These are phyloP conservation scores for Yamadazyma trypodendri DNA, from an alignment of 1,139 yeast species.

Conservation along the genomic window DNA sequence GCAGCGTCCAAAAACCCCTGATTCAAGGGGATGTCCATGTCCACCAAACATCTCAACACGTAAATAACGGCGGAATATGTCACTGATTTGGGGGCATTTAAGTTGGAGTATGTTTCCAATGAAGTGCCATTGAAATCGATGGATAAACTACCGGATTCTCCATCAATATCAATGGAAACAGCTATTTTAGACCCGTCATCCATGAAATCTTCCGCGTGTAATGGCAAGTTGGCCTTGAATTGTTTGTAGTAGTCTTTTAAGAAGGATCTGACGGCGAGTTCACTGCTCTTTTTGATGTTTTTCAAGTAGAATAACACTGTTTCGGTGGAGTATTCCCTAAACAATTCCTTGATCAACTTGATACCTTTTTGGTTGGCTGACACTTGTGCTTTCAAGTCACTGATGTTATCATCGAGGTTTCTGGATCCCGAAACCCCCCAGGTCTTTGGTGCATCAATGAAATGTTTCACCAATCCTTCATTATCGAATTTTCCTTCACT, in stretches of 20 bases:
- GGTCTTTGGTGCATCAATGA: conserved; percentile 51
- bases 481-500: conserved; percentile 55
- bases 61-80: conserved; percentile 44
- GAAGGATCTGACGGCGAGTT: conserved; percentile 41
- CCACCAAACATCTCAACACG: conserved; percentile 42
- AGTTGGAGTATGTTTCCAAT: conserved; percentile 38
- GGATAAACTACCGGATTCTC: conserved; percentile 43
- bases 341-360: conserved; percentile 28
- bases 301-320: conserved; percentile 41
- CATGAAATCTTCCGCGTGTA: conserved; percentile 52
- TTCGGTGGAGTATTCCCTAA: conserved; percentile 32
- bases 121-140: conserved; percentile 60
- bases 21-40: conserved; percentile 45
- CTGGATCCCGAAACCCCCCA: conserved; percentile 66
- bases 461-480: conserved; percentile 44
- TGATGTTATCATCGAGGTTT: conserved; percentile 39
- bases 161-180: conserved; percentile 42
- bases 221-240: conserved; percentile 27
- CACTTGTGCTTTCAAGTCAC: conserved; percentile 46
- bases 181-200: conserved; percentile 61
- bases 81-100: conserved; percentile 45
- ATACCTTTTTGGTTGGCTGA: conserved; percentile 46
- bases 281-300: conserved; percentile 43
- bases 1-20: conserved; percentile 47
- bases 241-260: conserved; percentile 33